phyloP scores from a whole-genome alignment of 331 rosid genomes.

The Malus hybrid region DNA sequence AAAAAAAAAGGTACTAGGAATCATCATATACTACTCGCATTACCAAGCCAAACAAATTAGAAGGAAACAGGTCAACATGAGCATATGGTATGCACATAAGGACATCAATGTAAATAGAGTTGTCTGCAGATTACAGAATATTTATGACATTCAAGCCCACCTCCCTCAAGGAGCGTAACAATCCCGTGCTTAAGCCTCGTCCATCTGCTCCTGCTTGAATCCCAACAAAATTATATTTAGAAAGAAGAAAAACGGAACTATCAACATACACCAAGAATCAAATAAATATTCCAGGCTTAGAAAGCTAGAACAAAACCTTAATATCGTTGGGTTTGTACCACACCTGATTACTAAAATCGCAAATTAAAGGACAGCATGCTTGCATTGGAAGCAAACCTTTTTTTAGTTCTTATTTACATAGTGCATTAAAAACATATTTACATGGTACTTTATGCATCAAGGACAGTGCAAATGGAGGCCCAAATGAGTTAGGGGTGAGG shows the following conservation, averaged over 20 bases:
- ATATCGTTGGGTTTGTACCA: background rate
- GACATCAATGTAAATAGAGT: constrained; percentile 6
- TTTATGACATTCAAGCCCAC: constrained; percentile 48
- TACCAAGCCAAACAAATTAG: background rate
- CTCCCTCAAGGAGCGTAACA: constrained; percentile 34
- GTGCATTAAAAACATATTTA: background rate
- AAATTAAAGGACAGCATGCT: background rate
- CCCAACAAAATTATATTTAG: background rate
- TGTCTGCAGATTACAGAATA: constrained; percentile 18
- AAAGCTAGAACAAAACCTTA: background rate
- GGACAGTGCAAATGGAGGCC: no score
- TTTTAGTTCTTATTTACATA: background rate
- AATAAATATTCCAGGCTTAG: background rate
- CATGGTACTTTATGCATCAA: background rate
- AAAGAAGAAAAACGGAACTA: background rate
- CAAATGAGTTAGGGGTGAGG: no score
- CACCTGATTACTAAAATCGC: background rate
- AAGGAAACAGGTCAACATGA: constrained; percentile 5
- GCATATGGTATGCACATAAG: constrained; percentile 20
- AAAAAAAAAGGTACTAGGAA: background rate
- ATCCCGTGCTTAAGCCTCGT: constrained; percentile 29
- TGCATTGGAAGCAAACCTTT: background rate
- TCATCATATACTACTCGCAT: constrained; percentile 2
- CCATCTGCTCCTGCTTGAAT: constrained; percentile 42
- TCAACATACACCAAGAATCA: background rate